A percentile compares a stretch with the other conserved stretches of the same genome.
These are phyloP conservation scores for Diutina mesorugosa DNA, from an alignment of 1,139 yeast genomes.

Conservation along the genomic window DNA sequence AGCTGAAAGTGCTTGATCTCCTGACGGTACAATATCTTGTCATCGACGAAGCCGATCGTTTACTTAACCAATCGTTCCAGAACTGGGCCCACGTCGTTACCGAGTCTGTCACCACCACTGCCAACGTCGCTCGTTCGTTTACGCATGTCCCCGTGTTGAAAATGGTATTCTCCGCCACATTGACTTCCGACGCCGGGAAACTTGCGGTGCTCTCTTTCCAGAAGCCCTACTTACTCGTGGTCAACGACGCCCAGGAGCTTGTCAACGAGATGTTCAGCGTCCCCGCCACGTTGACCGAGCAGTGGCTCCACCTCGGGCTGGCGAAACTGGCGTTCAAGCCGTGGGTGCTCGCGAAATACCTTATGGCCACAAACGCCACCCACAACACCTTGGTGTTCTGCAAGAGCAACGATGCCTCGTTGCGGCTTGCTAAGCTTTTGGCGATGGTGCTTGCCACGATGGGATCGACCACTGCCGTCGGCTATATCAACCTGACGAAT, in stretches of 20 bases:
- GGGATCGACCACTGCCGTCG: slow-evolving; percentile 6
- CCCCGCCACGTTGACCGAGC: slow-evolving; percentile 45
- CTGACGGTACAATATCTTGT: slow-evolving; percentile 53
- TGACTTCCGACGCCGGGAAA: slow-evolving; percentile 87
- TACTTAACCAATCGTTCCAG: slow-evolving; percentile 83
- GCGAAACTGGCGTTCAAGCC: slow-evolving; percentile 63
- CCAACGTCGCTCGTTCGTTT: background rate
- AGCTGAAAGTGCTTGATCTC: slow-evolving; percentile 24
- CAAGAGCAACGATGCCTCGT: slow-evolving; percentile 77
- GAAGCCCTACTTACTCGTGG: slow-evolving; percentile 59
- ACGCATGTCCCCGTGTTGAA: slow-evolving; percentile 18
- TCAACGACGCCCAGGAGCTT: slow-evolving; percentile 41
- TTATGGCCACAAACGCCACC: slow-evolving; percentile 19
- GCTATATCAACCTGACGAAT: slow-evolving; percentile 37
- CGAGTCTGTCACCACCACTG: background rate
- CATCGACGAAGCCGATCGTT: slow-evolving; percentile 90
- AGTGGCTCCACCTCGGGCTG: slow-evolving; percentile 35
- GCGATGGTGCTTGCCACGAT: slow-evolving; percentile 26
- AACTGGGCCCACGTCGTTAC: slow-evolving; percentile 72
- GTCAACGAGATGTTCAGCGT: slow-evolving; percentile 41
- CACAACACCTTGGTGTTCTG: slow-evolving; percentile 53
- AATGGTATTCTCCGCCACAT: slow-evolving; percentile 82
- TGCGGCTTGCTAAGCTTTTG: slow-evolving; percentile 57
- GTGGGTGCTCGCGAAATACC: slow-evolving; percentile 45
- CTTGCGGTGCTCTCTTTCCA: slow-evolving; percentile 56